Conservation (phyloP, 2,329 filamentous ascomycete genomes). For the Xylariaceae sp. region DNA sequence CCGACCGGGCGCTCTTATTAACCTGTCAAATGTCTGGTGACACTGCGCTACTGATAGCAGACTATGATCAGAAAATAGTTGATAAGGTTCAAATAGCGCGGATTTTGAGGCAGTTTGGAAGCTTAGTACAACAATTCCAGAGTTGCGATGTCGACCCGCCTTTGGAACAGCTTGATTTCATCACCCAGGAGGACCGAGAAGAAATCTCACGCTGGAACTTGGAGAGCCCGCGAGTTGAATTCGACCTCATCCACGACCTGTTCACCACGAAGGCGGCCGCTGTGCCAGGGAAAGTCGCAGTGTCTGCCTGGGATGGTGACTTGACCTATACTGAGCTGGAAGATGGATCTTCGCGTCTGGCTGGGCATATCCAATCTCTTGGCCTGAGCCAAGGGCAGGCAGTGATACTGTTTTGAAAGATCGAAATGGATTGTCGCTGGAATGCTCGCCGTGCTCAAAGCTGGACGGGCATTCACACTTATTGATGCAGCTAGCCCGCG, state of each 20-base stretch:
- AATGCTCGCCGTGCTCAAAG: slow-evolving; percentile 9
- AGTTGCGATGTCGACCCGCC: slow-evolving; percentile 1
- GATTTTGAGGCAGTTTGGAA: slow-evolving; percentile 8
- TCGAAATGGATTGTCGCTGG: slow-evolving; percentile 9
- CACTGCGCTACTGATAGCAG: slow-evolving; percentile 4
- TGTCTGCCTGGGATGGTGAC: slow-evolving; percentile 10
- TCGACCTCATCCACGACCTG: slow-evolving; percentile 4
- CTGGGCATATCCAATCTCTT: slow-evolving; percentile 1
- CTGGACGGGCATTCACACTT: slow-evolving; percentile 5
- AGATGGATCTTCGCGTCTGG: slow-evolving; percentile 5
- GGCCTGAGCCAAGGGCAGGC: neutral
- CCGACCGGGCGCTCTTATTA: slow-evolving; percentile 9
- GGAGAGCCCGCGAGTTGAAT: neutral
- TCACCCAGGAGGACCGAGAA: slow-evolving; percentile 6
- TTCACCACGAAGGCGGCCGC: neutral
- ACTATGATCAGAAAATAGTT: slow-evolving; percentile 6
- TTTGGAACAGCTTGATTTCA: slow-evolving; percentile 5
- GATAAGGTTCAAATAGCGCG: slow-evolving; percentile 3
- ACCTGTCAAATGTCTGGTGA: slow-evolving; percentile 3
- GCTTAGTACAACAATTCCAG: slow-evolving; percentile 9
- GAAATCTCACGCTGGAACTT: slow-evolving; percentile 10
- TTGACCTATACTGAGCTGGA: slow-evolving; percentile 10
- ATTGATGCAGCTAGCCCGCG: slow-evolving; percentile 2
- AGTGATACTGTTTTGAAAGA: slow-evolving; percentile 7
- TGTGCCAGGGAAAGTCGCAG: slow-evolving; percentile 1